Evolutionary conservation across 129 eudicot genomes (phyloP).

Genomic region (Chrysanthemum lavandulifolium): DNA sequence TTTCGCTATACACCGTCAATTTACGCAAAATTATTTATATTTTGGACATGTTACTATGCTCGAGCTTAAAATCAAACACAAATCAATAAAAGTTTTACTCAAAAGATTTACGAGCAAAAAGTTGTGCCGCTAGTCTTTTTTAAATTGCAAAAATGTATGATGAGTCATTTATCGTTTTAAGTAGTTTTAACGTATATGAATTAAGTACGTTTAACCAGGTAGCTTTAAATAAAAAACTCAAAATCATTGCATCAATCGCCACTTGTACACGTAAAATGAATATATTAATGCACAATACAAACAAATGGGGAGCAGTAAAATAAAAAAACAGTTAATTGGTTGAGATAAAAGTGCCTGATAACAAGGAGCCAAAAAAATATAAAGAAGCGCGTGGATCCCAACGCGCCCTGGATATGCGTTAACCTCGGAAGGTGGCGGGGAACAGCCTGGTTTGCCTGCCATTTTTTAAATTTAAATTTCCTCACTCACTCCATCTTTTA

Average conservation of each 20-base stretch:
- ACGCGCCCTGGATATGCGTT: conserved; percentile 43
- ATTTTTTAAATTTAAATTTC: neutral
- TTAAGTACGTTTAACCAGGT: too few relatives aligned
- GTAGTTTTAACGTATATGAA: too few relatives aligned
- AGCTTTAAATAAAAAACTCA: neutral
- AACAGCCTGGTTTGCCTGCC: conserved; percentile 43
- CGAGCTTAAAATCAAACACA: too few relatives aligned
- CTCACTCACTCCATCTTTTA: conserved; percentile 2
- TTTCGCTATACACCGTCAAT: too few relatives aligned
- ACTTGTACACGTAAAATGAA: neutral
- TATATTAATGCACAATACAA: neutral
- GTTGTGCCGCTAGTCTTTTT: too few relatives aligned
- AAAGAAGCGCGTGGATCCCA: conserved; percentile 31
- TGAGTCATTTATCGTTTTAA: too few relatives aligned
- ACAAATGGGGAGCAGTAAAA: neutral
- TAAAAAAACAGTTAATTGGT: conserved; percentile 25
- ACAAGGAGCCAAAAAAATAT: conserved; percentile 17
- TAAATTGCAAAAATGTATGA: too few relatives aligned
- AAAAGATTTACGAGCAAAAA: too few relatives aligned
- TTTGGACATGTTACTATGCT: too few relatives aligned
- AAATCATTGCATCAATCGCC: neutral
- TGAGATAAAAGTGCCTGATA: conserved; percentile 38
- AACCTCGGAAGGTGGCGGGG: conserved; percentile 42
- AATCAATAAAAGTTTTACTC: too few relatives aligned
- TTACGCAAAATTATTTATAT: too few relatives aligned